Percentiles rank a stretch among this genome's conserved stretches.
phyloP scores from a whole-genome alignment of 2,329 filamentous ascomycete genomes.

The Scedosporium dehoogii region DNA sequence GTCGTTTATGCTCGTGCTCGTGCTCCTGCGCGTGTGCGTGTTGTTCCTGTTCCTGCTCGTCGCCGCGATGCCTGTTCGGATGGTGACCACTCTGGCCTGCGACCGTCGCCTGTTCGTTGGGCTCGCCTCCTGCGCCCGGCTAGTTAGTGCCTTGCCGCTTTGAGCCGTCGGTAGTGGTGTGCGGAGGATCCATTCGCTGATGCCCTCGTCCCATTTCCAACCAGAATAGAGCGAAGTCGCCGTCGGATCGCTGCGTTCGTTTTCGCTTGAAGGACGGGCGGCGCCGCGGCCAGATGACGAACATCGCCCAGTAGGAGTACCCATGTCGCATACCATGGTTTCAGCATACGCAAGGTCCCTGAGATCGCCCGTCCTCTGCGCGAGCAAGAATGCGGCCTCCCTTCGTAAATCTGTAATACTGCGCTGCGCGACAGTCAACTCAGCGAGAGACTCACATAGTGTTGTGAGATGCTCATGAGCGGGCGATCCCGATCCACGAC shows the following conservation, averaged over 20 bases:
- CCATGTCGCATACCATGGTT: slow-evolving; percentile 18
- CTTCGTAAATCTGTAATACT: slow-evolving; percentile 27
- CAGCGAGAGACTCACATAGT: slow-evolving; percentile 30
- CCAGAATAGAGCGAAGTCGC: slow-evolving; percentile 2
- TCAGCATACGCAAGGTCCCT: slow-evolving; percentile 46
- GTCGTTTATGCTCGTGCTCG: neutral
- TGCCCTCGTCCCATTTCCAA: slow-evolving; percentile 7
- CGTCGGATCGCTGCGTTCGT: neutral
- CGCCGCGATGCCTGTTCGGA: neutral
- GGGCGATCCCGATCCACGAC: slow-evolving; percentile 28
- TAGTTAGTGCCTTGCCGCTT: neutral
- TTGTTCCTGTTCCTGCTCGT: neutral
- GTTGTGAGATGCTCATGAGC: slow-evolving; percentile 25
- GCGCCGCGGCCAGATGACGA: neutral
- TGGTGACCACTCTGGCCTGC: neutral
- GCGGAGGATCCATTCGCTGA: slow-evolving; percentile 7
- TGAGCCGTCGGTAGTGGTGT: neutral
- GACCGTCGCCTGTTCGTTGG: neutral
- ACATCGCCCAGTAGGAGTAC: neutral
- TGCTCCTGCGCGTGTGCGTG: neutral
- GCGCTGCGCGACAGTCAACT: slow-evolving; percentile 20
- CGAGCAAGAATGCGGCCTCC: slow-evolving; percentile 40
- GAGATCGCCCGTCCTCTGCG: slow-evolving; percentile 41
- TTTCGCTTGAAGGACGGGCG: neutral
- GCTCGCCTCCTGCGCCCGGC: neutral